phyloP scores from a whole-genome alignment of 192 early-diverging fungal genomes.

The Podila epicladia region DNA sequence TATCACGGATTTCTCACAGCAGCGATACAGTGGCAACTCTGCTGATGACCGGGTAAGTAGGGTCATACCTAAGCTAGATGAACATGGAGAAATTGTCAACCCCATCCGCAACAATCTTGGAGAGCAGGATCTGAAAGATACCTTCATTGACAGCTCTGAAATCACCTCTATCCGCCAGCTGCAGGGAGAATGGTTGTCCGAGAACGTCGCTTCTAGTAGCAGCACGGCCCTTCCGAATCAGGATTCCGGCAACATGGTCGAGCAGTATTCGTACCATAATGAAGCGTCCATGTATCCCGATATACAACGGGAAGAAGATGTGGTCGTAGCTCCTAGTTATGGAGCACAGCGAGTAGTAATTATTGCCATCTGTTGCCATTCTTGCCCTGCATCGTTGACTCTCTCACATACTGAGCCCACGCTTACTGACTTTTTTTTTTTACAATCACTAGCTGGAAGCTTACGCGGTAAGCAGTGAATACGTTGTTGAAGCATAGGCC shows the following conservation, averaged over 20 bases:
- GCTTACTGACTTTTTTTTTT: background rate
- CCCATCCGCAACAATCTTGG: background rate
- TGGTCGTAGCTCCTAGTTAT: too few species aligned
- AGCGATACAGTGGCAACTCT: background rate
- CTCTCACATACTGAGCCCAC: too few species aligned
- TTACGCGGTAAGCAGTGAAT: background rate
- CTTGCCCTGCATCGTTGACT: too few species aligned
- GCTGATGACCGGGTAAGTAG: background rate
- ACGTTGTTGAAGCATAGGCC: too few species aligned
- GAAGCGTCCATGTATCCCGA: too few species aligned
- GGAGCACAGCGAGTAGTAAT: background rate
- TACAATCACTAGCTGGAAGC: background rate
- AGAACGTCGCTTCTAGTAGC: too few species aligned
- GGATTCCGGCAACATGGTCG: too few species aligned
- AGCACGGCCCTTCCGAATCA: too few species aligned
- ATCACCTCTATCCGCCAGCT: background rate
- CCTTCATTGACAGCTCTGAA: background rate
- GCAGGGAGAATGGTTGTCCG: background rate
- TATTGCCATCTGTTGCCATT: too few species aligned
- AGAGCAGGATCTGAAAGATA: background rate
- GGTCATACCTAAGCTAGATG: slow-evolving; percentile 4
- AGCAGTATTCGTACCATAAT: too few species aligned
- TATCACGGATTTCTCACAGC: background rate
- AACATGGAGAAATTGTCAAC: background rate
- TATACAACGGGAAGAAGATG: too few species aligned